A percentile compares a stretch with the other conserved stretches of the same genome.
phyloP scores from a whole-genome alignment of 2,329 filamentous ascomycete genomes.

The Helicocarpus griseus region DNA sequence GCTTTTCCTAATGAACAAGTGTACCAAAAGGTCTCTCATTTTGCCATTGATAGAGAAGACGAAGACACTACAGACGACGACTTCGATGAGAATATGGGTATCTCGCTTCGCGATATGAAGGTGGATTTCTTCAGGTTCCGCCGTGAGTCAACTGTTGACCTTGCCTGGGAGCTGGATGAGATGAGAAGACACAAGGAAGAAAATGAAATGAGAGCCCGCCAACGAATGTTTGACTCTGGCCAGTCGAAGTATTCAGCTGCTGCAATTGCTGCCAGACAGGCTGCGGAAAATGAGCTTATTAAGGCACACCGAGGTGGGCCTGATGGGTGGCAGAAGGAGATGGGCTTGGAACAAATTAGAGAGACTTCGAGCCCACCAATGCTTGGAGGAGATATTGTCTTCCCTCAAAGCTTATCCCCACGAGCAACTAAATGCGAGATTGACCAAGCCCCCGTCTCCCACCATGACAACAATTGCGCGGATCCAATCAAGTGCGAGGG shows the following conservation, averaged over 20 bases:
- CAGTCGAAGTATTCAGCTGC: constrained; percentile 23
- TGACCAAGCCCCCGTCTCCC: constrained; percentile 51
- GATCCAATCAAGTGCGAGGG: constrained; percentile 45
- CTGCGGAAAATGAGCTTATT: constrained; percentile 9
- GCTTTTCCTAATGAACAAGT: constrained; percentile 41
- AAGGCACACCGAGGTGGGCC: background rate
- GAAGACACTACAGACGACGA: constrained; percentile 24
- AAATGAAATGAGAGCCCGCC: constrained; percentile 38
- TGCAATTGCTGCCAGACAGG: constrained; percentile 19
- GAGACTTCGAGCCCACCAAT: constrained; percentile 66
- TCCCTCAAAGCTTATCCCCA: constrained; percentile 74
- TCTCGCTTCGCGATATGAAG: constrained; percentile 19
- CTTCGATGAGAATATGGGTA: constrained; percentile 16
- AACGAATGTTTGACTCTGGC: constrained; percentile 11
- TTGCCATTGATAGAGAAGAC: constrained; percentile 35
- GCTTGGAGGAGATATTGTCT: constrained; percentile 71
- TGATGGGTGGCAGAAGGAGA: constrained; percentile 15
- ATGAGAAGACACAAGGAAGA: constrained; percentile 70
- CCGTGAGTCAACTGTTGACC: constrained; percentile 35
- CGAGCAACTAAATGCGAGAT: constrained; percentile 76
- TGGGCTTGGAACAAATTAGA: constrained; percentile 36
- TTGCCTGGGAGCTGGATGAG: constrained; percentile 66
- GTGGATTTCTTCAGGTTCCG: constrained; percentile 25
- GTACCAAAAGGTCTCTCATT: constrained; percentile 38
- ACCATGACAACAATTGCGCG: constrained; percentile 38